Base-by-base conservation (phyloP, 2,329 filamentous ascomycete species). In the Arthrinium puccinioides region DNA sequence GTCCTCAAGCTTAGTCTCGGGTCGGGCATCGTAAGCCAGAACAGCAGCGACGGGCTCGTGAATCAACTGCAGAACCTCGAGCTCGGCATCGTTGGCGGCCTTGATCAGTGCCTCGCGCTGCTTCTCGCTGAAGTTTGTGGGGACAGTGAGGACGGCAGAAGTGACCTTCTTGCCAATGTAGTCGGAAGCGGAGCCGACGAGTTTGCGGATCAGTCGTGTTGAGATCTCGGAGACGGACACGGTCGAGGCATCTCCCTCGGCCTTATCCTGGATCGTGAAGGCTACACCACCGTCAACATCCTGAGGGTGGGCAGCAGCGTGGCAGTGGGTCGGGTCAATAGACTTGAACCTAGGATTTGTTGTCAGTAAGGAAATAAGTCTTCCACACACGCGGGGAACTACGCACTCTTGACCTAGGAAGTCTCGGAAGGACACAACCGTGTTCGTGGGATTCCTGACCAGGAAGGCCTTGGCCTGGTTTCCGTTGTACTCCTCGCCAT, bases 401-500 rank as follows among this genome's bases (percentile, higher is more conserved):
- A 59, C 77, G 42, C 79, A 94, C 84, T 94, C 84, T 75, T 94
- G 86, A 52, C 92, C 92, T 37, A 98, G 67, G 64, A 88, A 96
- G 57, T 98, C 92, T 65, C 88, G 82, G 74, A 97, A 98, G 70
- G 87, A 94, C 59, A 87, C 86, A 57, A 96, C 77, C 16, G 92
- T 96, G 74, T 97, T 97, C 61, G 79, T 77, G 47, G 87, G 75
- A 66, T 98, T 97, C 57, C 92, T 84, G 50, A 97, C 76, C 41
- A 97, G 78, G 68, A 97, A 90, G 47, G 76, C 73, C 76, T 97
- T 98, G 55, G 90, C 92, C 67, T 98, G 90, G 48, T 85, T 82
- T 55, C 92, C 92, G 57, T 94, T 89, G 66, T 94, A 96, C 68
- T 98, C 90, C 59, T 98, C 92, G 49, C 89, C 92, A 38, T 89